Base-by-base conservation (phyloP, 257 asterid species). In the Nicotiana sylvestris region DNA sequence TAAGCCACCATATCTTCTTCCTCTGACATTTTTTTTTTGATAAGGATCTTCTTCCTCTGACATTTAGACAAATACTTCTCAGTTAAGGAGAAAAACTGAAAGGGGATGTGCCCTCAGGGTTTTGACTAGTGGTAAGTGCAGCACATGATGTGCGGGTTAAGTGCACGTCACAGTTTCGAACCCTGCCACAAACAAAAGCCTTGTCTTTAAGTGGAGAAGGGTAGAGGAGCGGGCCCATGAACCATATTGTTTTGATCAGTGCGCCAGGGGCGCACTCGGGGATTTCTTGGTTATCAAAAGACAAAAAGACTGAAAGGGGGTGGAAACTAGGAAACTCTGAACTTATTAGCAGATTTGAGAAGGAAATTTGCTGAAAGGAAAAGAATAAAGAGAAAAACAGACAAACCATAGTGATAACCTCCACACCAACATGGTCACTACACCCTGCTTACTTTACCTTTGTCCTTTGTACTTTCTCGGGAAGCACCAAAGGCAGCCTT, bases 381-480 rank as follows among this genome's bases (percentile, higher is more conserved):
- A 78, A 70, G 82, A 76, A 18, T 1, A 33, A 82, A 76, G 43
- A 10, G 49, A 68, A 66, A 80, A 5, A 46, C 16, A 68, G 18
- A 27, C 15, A 82, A 79, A 81, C 6, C 74, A 65, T 69, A 66
- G 65, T 80, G 76, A 78, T 80, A 85, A 85, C 74, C 39, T 9
- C 39, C 60, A 39, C 51, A 33, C 61, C 43, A 66, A 72, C 66
- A 55, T 57, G 78, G 61, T 84, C 49, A 8, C 78, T 51, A 70
- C 81, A 74, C 87, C 60, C 33, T 79, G 80, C 27, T 81, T 51
- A 81, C 85, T 90, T 46, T 85, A 93, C 97, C 97, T 95, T 95
- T 83, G 93, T 84, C 81, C 94, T 93, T 77, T 91, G 96, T 80
- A 93, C 96, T 88, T 95, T 95, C 82, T 93, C 98, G 3, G 95